Evolutionary conservation across 192 early-diverging fungal species (phyloP).

Genomic region (Backusella parvicylindrica): DNA sequence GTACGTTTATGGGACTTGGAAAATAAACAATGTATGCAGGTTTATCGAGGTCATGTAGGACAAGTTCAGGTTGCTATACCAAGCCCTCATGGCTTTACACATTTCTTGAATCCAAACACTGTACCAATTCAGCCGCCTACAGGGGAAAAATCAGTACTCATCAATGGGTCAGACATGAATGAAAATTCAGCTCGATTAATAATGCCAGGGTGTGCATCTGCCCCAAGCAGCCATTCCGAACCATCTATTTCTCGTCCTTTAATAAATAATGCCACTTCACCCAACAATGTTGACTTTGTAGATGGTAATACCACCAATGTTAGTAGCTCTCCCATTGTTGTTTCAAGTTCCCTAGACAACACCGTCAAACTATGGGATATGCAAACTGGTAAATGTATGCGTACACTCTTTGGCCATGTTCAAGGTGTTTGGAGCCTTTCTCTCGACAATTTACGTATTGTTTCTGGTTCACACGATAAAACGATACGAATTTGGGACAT

Average conservation of each 20-base stretch:
- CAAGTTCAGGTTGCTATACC: conserved; percentile 54
- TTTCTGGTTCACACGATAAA: conserved; percentile 61
- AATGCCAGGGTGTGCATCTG: not conserved
- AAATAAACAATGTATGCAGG: conserved; percentile 55
- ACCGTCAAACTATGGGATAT: conserved; percentile 90
- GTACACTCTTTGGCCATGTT: conserved; percentile 76
- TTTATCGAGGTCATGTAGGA: conserved; percentile 62
- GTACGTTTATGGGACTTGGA: conserved; percentile 79
- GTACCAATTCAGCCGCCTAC: not conserved
- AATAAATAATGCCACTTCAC: not conserved
- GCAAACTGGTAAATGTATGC: conserved; percentile 68
- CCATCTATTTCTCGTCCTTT: not conserved
- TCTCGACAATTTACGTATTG: conserved; percentile 70
- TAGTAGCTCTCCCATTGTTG: conserved; percentile 47
- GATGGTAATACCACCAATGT: not conserved
- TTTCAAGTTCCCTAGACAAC: conserved; percentile 84
- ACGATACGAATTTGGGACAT: conserved; percentile 73
- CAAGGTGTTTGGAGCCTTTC: conserved; percentile 80
- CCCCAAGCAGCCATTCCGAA: not conserved
- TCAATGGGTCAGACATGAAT: not conserved
- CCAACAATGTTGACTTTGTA: not conserved
- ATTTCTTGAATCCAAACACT: conserved; percentile 16
- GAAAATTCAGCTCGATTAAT: not conserved
- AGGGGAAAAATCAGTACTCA: not conserved
- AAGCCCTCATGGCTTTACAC: conserved; percentile 13